Percentiles rank a stretch among this genome's conserved stretches.
Conservation (phyloP, 805 yeast species). For the Tetrapisispora namnaoensis region DNA sequence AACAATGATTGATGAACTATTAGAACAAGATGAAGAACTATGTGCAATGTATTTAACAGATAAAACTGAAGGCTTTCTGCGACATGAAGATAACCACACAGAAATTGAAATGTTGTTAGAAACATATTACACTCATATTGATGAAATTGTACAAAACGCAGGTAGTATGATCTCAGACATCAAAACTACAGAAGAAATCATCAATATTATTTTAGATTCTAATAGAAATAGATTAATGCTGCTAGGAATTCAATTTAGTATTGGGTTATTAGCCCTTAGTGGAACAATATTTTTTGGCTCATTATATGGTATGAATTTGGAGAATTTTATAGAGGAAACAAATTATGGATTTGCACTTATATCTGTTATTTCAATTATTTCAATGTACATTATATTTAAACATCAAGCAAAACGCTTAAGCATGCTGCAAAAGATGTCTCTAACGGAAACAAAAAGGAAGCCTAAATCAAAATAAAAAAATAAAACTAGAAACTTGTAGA, state of each 20-base stretch:
- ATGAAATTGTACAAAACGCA: conserved; percentile 87
- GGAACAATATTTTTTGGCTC: conserved; percentile 75
- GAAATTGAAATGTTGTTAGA: conserved; percentile 88
- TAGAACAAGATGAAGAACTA: conserved; percentile 82
- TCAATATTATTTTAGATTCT: conserved; percentile 84
- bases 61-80: conserved; percentile 35
- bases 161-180: conserved; percentile 74
- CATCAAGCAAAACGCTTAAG: conserved; percentile 49
- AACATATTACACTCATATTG: conserved; percentile 81
- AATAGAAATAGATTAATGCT: conserved; percentile 90
- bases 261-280: conserved; percentile 75
- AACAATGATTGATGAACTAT: conserved; percentile 72
- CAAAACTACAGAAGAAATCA: conserved; percentile 87
- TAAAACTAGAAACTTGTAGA: background rate
- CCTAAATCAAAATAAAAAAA: background rate
- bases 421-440: conserved; percentile 63
- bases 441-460: background rate
- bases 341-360: conserved; percentile 57
- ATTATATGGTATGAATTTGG: conserved; percentile 91
- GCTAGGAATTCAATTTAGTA: conserved; percentile 71
- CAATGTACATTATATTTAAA: conserved; percentile 40
- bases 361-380: conserved; percentile 31
- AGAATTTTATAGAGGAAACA: conserved; percentile 81
- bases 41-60: conserved; percentile 74
- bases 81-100: conserved; percentile 57